A percentile compares a stretch with the other conserved stretches of the same genome.
Evolutionary conservation across 2,329 filamentous ascomycete species (phyloP).

Genomic region (Mycosphaerella arachidis): DNA sequence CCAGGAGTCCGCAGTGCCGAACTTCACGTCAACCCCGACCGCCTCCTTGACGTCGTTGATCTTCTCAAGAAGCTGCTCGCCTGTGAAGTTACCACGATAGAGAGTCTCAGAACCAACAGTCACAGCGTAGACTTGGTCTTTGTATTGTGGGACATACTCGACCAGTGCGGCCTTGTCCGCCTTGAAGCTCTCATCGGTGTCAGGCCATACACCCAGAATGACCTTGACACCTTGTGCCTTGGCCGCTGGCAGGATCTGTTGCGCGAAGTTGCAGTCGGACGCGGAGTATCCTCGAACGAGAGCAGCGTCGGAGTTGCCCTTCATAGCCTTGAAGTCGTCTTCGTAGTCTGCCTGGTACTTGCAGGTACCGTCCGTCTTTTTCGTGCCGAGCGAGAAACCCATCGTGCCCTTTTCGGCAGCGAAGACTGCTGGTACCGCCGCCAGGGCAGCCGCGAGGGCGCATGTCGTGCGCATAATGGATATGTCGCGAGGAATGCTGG

Average conservation of each 20-base stretch:
- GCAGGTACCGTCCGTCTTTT: conserved; percentile 57
- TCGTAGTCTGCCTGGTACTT: conserved; percentile 61
- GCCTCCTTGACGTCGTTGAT: conserved; percentile 58
- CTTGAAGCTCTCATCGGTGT: conserved; percentile 58
- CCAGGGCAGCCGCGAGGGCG: conserved; percentile 23
- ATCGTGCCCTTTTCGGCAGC: conserved; percentile 45
- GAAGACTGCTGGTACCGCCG: conserved; percentile 22
- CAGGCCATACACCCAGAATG: conserved; percentile 67
- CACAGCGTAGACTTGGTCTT: conserved; percentile 61
- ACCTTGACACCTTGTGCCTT: conserved; percentile 62
- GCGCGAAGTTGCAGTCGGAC: conserved; percentile 60
- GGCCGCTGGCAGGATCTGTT: conserved; percentile 61
- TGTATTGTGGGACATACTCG: conserved; percentile 46
- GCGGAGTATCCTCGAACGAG: conserved; percentile 65
- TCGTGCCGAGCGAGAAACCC: conserved; percentile 64
- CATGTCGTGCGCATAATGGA: conserved; percentile 25
- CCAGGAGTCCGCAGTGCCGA: conserved; percentile 69
- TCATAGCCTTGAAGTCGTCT: conserved; percentile 60
- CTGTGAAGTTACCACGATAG: conserved; percentile 65
- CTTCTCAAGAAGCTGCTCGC: conserved; percentile 54
- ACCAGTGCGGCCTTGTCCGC: conserved; percentile 57
- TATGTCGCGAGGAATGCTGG: not conserved
- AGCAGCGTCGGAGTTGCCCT: conserved; percentile 46
- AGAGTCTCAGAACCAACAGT: conserved; percentile 68
- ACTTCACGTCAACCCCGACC: conserved; percentile 50